Conservation (phyloP, 768 basidiomycete genomes). For the Suillus weaverae region DNA sequence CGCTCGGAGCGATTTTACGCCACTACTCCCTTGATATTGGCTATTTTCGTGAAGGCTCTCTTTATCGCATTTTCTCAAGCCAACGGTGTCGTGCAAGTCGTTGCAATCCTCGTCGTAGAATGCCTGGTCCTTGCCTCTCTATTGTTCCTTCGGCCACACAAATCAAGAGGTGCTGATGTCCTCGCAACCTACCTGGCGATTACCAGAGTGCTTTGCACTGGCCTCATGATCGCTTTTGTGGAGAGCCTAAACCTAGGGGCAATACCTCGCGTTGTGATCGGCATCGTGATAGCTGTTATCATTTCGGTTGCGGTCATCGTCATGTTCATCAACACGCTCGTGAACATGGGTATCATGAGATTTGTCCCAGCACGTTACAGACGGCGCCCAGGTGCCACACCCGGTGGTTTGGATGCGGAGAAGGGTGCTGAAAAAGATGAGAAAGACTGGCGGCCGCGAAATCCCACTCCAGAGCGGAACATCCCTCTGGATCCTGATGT, state of each 20-base stretch:
- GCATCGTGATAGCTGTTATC: slow-evolving; percentile 69
- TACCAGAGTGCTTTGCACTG: slow-evolving; percentile 67
- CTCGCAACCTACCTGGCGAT: slow-evolving; percentile 66
- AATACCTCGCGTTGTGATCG: slow-evolving; percentile 82
- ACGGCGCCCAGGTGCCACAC: slow-evolving; percentile 13
- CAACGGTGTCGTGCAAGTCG: slow-evolving; percentile 67
- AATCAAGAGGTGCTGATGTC: slow-evolving; percentile 68
- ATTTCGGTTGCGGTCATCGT: slow-evolving; percentile 71
- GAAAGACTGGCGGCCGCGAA: slow-evolving; percentile 39
- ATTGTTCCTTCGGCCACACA: slow-evolving; percentile 60
- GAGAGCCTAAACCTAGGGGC: slow-evolving; percentile 60
- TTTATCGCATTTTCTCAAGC: slow-evolving; percentile 67
- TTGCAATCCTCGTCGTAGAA: slow-evolving; percentile 68
- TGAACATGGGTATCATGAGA: slow-evolving; percentile 45
- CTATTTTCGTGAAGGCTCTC: slow-evolving; percentile 64
- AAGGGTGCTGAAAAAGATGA: slow-evolving; percentile 27
- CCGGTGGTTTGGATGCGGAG: slow-evolving; percentile 27
- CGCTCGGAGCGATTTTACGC: slow-evolving; percentile 69
- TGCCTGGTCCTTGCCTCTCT: slow-evolving; percentile 53
- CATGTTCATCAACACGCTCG: slow-evolving; percentile 63
- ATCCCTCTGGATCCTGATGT: slow-evolving; percentile 40
- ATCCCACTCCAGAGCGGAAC: slow-evolving; percentile 55
- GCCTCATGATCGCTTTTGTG: slow-evolving; percentile 76
- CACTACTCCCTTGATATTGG: slow-evolving; percentile 55
- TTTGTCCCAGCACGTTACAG: slow-evolving; percentile 23